phyloP scores from a whole-genome alignment of 768 basidiomycete species.

The Terana coerulea region DNA sequence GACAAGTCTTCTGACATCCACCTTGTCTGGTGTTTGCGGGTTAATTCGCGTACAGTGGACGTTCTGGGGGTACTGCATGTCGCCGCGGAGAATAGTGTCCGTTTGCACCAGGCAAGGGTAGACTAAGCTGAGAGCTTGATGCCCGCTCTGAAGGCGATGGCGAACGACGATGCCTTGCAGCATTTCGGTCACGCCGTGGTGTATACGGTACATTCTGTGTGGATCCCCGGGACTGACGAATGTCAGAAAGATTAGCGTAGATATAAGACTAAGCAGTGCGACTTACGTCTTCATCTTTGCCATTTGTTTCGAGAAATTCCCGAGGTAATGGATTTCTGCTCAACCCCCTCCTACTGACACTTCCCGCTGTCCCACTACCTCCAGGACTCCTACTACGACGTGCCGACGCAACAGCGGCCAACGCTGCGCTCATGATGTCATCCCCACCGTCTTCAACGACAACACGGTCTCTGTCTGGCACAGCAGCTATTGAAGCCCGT shows the following conservation, averaged over 20 bases:
- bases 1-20: slow-evolving; percentile 51
- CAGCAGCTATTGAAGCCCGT: slow-evolving; percentile 36
- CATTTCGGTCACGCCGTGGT: slow-evolving; percentile 19
- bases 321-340: slow-evolving; percentile 49
- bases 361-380: slow-evolving; percentile 13
- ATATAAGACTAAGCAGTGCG: neutral
- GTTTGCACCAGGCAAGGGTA: slow-evolving; percentile 18
- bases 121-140: slow-evolving; percentile 12
- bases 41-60: slow-evolving; percentile 47
- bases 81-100: slow-evolving; percentile 21
- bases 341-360: slow-evolving; percentile 22
- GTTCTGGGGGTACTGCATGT: slow-evolving; percentile 23
- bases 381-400: slow-evolving; percentile 42
- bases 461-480: too few species aligned
- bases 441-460: slow-evolving; percentile 27
- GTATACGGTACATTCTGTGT: slow-evolving; percentile 20
- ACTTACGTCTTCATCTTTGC: slow-evolving; percentile 39
- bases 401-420: slow-evolving; percentile 58
- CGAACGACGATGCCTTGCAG: slow-evolving; percentile 11
- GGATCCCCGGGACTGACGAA: slow-evolving; percentile 7
- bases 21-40: slow-evolving; percentile 46
- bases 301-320: slow-evolving; percentile 41
- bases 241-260: neutral
- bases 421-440: slow-evolving; percentile 51
- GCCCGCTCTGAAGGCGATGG: slow-evolving; percentile 20